These are phyloP conservation scores for Calonectria naviculata DNA, from an alignment of 2,329 filamentous ascomycete genomes.

Conservation along the genomic window DNA sequence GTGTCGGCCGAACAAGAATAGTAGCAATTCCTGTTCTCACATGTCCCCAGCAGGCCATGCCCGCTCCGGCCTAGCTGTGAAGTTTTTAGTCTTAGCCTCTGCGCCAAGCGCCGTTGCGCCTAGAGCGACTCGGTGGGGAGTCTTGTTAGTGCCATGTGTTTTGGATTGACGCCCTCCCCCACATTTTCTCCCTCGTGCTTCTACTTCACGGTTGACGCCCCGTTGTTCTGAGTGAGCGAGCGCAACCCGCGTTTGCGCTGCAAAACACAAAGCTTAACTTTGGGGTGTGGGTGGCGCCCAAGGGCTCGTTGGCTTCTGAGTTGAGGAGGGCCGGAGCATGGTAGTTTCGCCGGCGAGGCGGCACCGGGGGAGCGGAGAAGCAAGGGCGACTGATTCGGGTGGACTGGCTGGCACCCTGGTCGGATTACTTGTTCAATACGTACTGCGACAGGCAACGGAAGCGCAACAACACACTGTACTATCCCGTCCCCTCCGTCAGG, in stretches of 20 bases:
- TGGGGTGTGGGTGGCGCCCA: background rate
- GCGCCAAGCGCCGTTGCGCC: conserved; percentile 18
- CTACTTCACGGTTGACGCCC: background rate
- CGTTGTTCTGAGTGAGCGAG: background rate
- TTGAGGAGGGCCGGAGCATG: background rate
- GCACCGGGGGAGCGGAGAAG: conserved; percentile 5
- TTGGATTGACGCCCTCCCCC: background rate
- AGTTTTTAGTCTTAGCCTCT: conserved; percentile 5
- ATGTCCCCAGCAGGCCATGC: conserved; percentile 11
- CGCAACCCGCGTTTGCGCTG: background rate
- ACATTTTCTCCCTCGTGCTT: background rate
- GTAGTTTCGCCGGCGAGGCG: background rate
- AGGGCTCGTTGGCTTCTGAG: background rate
- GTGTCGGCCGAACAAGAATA: conserved; percentile 19
- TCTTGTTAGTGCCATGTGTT: background rate
- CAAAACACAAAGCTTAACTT: conserved; percentile 1
- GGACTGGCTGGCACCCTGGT: background rate
- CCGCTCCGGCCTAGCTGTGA: conserved; percentile 9
- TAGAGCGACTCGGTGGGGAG: background rate
- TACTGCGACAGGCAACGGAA: background rate
- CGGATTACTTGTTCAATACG: background rate
- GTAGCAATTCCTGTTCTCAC: conserved; percentile 9
- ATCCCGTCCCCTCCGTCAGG: background rate
- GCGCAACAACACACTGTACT: background rate
- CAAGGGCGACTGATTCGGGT: background rate